Conservation (phyloP, 345 rosid species). For the Eucalyptus camaldulensis region DNA sequence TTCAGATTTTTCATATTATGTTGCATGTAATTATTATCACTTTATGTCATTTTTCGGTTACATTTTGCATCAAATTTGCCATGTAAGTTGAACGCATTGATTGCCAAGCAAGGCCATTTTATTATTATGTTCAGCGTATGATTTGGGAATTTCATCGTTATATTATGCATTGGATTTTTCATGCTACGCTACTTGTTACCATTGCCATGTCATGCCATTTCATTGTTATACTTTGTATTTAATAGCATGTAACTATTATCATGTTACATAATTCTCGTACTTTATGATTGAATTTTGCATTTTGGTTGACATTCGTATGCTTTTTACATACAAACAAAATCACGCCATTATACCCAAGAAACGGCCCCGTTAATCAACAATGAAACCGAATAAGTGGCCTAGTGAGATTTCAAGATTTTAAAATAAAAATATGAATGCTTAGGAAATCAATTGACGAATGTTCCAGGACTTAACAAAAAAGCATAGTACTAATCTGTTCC, state of each 20-base stretch:
- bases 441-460: not conserved
- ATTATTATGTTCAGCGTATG: no score
- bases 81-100: not conserved
- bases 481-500: not conserved
- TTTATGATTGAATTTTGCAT: not conserved
- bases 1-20: no score
- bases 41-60: no score
- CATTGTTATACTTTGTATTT: no score
- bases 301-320: not conserved
- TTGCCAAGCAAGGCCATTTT: accelerated
- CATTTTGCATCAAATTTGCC: no score
- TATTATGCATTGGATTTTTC: no score
- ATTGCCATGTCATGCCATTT: not conserved
- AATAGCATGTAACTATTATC: not conserved
- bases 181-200: accelerated
- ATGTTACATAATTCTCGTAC: not conserved
- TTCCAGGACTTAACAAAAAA: not conserved
- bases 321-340: not conserved
- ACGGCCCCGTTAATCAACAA: not conserved
- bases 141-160: no score
- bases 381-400: no score
- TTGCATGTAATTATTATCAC: not conserved
- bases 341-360: not conserved
- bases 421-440: not conserved
- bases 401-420: no score